Conservation (phyloP, 2,329 filamentous ascomycete genomes). For the Paecilomyces sp. region DNA sequence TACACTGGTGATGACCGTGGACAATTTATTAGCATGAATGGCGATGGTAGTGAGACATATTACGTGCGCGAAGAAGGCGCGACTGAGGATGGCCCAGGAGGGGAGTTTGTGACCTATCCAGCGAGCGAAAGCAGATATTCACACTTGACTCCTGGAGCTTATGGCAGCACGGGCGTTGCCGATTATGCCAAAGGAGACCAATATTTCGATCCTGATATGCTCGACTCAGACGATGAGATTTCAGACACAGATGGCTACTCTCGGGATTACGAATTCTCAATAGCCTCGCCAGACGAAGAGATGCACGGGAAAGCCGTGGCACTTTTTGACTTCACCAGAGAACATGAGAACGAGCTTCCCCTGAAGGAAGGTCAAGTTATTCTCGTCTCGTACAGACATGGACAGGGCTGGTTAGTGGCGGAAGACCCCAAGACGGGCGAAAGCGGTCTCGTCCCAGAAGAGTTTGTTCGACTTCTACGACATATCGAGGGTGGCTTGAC, state of each 20-base stretch:
- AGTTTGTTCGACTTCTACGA: slow-evolving; percentile 84
- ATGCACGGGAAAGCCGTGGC: slow-evolving; percentile 96
- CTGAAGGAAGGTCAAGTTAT: slow-evolving; percentile 93
- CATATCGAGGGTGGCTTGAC: slow-evolving; percentile 89
- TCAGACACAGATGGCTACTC: slow-evolving; percentile 68
- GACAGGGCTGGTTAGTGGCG: slow-evolving; percentile 94
- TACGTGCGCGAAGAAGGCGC: slow-evolving; percentile 63
- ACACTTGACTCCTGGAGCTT: slow-evolving; percentile 29
- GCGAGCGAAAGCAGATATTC: slow-evolving; percentile 56
- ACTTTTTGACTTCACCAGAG: slow-evolving; percentile 86
- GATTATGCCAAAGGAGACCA: slow-evolving; percentile 49
- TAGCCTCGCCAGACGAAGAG: slow-evolving; percentile 90
- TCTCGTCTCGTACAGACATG: slow-evolving; percentile 90
- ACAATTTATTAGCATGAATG: slow-evolving; percentile 60
- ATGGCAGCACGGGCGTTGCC: slow-evolving; percentile 40
- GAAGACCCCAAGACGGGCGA: slow-evolving; percentile 92
- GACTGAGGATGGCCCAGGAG: slow-evolving; percentile 60
- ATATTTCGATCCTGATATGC: slow-evolving; percentile 21
- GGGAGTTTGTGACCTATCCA: slow-evolving; percentile 75
- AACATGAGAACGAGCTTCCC: slow-evolving; percentile 94
- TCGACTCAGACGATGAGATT: slow-evolving; percentile 40
- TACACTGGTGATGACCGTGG: slow-evolving; percentile 53
- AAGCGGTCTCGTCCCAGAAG: slow-evolving; percentile 90
- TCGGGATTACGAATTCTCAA: slow-evolving; percentile 88
- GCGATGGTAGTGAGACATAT: slow-evolving; percentile 67